phyloP scores from a whole-genome alignment of 2,329 filamentous ascomycete genomes.

The Dactylellina haptotyla region DNA sequence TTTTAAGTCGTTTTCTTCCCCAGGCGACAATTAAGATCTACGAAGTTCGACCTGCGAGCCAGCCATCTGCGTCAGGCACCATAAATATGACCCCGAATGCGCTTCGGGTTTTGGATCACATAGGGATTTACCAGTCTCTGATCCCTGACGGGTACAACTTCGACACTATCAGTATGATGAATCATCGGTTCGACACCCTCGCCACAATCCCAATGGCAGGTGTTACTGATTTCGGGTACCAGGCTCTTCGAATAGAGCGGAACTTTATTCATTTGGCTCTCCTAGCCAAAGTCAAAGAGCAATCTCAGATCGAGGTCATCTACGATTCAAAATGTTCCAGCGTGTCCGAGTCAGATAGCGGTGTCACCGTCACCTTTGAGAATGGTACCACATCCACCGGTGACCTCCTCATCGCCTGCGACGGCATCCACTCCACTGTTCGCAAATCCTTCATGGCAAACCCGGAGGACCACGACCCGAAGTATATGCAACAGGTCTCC shows the following conservation, averaged over 20 bases:
- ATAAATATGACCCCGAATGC: slow-evolving; percentile 66
- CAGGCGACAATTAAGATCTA: slow-evolving; percentile 63
- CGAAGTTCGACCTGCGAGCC: slow-evolving; percentile 63
- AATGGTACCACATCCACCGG: slow-evolving; percentile 56
- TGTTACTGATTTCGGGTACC: slow-evolving; percentile 66
- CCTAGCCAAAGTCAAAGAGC: slow-evolving; percentile 48
- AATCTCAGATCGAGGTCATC: slow-evolving; percentile 41
- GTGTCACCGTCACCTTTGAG: slow-evolving; percentile 57
- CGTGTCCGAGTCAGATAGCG: slow-evolving; percentile 19
- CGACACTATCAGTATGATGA: slow-evolving; percentile 65
- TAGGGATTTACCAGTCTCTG: slow-evolving; percentile 63
- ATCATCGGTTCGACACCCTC: slow-evolving; percentile 54
- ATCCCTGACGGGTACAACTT: slow-evolving; percentile 66
- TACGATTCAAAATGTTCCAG: slow-evolving; percentile 55
- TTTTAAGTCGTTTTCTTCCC: slow-evolving; percentile 64
- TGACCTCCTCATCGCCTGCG: slow-evolving; percentile 59
- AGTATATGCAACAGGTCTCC: slow-evolving; percentile 35
- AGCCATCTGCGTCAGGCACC: slow-evolving; percentile 64
- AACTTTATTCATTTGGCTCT: slow-evolving; percentile 58
- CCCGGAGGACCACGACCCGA: slow-evolving; percentile 25
- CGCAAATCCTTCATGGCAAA: slow-evolving; percentile 54
- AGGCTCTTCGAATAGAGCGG: slow-evolving; percentile 59
- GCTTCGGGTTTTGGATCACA: slow-evolving; percentile 63
- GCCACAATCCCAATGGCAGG: slow-evolving; percentile 66
- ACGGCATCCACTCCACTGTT: slow-evolving; percentile 60